Evolutionary conservation across 2,329 filamentous ascomycete species (phyloP).

Genomic region (Mycocentrospora acerina): DNA sequence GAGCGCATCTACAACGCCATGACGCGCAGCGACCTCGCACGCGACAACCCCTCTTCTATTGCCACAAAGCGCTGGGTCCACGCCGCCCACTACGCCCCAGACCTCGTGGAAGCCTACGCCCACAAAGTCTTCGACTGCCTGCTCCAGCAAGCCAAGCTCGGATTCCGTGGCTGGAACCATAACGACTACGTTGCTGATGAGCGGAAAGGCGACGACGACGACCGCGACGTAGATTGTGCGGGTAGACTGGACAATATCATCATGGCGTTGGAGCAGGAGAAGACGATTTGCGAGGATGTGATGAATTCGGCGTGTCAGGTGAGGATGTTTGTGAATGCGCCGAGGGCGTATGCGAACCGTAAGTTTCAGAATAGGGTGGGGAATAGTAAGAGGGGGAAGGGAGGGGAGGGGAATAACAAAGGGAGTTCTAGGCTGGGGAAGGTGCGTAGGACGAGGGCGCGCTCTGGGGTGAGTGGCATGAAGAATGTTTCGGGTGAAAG

Average conservation of each 20-base stretch:
- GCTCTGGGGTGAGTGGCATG: no score
- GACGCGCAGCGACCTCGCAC: conserved; percentile 29
- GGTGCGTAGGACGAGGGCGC: no score
- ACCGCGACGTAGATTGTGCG: conserved; percentile 32
- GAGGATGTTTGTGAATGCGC: conserved; percentile 42
- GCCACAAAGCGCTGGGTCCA: conserved; percentile 39
- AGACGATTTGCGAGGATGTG: conserved; percentile 41
- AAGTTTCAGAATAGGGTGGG: conserved; percentile 38
- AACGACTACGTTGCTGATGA: conserved; percentile 40
- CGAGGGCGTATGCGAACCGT: conserved; percentile 34
- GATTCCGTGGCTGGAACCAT: conserved; percentile 38
- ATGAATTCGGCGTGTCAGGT: conserved; percentile 39
- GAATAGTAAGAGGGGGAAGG: conserved; percentile 34
- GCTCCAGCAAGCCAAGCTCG: conserved; percentile 29
- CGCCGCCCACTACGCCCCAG: conserved; percentile 28
- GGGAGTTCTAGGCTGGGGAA: no score
- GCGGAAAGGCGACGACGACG: conserved; percentile 37
- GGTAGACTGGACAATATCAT: conserved; percentile 34
- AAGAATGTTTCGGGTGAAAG: no score
- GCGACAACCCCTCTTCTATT: conserved; percentile 33
- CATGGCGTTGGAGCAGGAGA: conserved; percentile 33
- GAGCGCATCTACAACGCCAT: conserved; percentile 38
- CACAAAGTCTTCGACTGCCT: conserved; percentile 39
- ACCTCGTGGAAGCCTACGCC: conserved; percentile 35
- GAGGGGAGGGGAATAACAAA: no score